A percentile compares a stretch with the other conserved stretches of the same genome.
Conservation (phyloP, 1,139 yeast species). For the Williopsis jadinii region DNA sequence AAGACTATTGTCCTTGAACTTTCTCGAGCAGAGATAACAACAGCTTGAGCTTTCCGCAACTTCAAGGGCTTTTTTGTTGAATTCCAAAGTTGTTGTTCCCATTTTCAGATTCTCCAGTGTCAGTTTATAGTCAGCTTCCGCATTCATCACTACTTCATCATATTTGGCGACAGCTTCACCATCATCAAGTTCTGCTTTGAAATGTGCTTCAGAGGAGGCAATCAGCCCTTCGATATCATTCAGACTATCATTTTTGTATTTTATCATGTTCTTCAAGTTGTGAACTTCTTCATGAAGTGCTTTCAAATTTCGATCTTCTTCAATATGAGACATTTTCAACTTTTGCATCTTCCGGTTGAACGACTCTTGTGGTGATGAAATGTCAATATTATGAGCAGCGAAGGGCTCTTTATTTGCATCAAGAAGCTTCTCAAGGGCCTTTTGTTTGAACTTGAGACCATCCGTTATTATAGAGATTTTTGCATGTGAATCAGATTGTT, state of each 20-base stretch:
- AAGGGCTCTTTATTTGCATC: slow-evolving; percentile 17
- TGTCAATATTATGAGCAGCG: slow-evolving; percentile 22
- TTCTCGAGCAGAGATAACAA: slow-evolving; percentile 62
- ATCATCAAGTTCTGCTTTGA: slow-evolving; percentile 25
- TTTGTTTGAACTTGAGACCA: slow-evolving; percentile 26
- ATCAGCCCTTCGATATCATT: slow-evolving; percentile 12
- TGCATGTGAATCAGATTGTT: slow-evolving; percentile 54
- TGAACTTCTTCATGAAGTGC: slow-evolving; percentile 1
- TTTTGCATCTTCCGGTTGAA: slow-evolving; percentile 7
- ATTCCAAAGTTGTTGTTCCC: slow-evolving; percentile 56
- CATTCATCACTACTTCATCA: slow-evolving; percentile 41
- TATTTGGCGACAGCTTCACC: slow-evolving; percentile 41
- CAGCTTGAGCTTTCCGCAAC: slow-evolving; percentile 47
- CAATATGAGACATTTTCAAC: slow-evolving; percentile 5
- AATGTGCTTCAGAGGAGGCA: slow-evolving; percentile 9
- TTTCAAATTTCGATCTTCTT: slow-evolving; percentile 1
- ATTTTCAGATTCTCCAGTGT: slow-evolving; percentile 59
- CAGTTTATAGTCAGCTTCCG: slow-evolving; percentile 53
- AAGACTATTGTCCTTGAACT: slow-evolving; percentile 40
- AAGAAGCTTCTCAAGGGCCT: slow-evolving; percentile 23
- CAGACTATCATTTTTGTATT: slow-evolving; percentile 20
- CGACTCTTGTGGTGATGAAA: slow-evolving; percentile 21
- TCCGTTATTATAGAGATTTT: slow-evolving; percentile 39
- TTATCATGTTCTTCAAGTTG: slow-evolving; percentile 1
- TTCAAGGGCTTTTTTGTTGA: slow-evolving; percentile 57